Evolutionary conservation across 106 monocot genomes (phyloP).

Genomic region (Allium fistulosum): DNA sequence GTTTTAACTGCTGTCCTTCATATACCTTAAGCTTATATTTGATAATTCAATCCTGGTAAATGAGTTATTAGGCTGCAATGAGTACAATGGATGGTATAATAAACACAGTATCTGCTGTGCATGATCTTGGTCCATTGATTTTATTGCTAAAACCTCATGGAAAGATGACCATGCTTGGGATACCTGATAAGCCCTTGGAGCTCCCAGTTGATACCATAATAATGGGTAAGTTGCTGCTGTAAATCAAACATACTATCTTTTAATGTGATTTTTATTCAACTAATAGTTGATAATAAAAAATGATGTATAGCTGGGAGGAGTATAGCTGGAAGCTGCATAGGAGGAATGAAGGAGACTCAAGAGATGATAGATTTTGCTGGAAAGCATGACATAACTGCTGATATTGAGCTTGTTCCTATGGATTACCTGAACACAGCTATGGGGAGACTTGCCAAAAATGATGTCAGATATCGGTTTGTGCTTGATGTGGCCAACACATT

Average conservation of each 20-base stretch:
- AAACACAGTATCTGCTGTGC: constrained; percentile 34
- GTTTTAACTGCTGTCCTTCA: background rate
- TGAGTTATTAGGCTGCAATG: constrained; percentile 23
- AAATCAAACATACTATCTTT: background rate
- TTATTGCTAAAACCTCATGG: constrained; percentile 30
- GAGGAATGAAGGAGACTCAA: constrained; percentile 15
- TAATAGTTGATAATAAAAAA: background rate
- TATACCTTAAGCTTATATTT: background rate
- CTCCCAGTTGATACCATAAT: constrained; percentile 28
- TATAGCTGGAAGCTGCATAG: constrained; percentile 41
- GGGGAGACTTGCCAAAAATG: constrained; percentile 36
- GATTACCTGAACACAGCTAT: constrained; percentile 49
- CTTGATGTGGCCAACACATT: constrained; percentile 45
- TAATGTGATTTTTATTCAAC: too few species aligned
- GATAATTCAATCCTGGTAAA: background rate
- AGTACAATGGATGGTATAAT: constrained; percentile 39
- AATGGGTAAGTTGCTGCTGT: constrained; percentile 12
- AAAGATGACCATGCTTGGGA: constrained; percentile 42
- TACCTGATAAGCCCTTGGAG: constrained; percentile 38
- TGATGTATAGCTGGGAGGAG: constrained; percentile 21
- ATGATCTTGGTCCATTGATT: constrained; percentile 29
- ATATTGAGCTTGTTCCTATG: constrained; percentile 35
- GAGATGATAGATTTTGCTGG: constrained; percentile 36
- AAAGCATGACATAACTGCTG: constrained; percentile 48
- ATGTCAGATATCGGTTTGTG: constrained; percentile 54